These are phyloP conservation scores for Lodderomyces beijingensis DNA, from an alignment of 1,139 yeast species.

Conservation along the genomic window DNA sequence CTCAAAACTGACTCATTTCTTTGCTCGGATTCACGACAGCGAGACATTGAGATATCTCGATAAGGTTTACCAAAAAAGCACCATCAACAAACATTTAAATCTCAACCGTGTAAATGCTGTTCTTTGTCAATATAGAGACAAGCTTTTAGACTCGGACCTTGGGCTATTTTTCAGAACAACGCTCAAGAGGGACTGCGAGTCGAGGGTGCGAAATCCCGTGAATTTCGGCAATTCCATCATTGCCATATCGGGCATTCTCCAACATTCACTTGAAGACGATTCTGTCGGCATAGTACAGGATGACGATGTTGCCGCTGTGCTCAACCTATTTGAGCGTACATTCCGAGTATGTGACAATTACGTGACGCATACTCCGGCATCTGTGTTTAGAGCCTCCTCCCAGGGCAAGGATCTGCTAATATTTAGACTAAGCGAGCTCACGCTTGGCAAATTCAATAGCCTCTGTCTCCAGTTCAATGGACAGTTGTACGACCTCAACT, in stretches of 20 bases:
- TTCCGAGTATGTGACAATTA: slow-evolving; percentile 41
- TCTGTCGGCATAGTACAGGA: slow-evolving; percentile 49
- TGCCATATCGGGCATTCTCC: slow-evolving; percentile 51
- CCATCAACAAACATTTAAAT: neutral
- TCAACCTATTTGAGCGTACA: slow-evolving; percentile 57
- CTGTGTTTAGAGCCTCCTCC: slow-evolving; percentile 33
- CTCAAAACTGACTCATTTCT: no score
- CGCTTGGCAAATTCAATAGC: slow-evolving; percentile 60
- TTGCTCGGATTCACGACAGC: neutral
- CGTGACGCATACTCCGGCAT: slow-evolving; percentile 39
- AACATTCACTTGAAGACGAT: slow-evolving; percentile 64
- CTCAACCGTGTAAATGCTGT: slow-evolving; percentile 1
- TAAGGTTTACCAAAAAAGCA: neutral
- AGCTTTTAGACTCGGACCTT: slow-evolving; percentile 26
- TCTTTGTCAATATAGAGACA: slow-evolving; percentile 1
- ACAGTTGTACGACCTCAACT: slow-evolving; percentile 57
- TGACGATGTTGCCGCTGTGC: slow-evolving; percentile 50
- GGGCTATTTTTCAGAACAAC: slow-evolving; percentile 49
- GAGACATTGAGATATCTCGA: neutral
- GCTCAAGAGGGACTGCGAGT: slow-evolving; percentile 52
- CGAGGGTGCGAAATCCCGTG: slow-evolving; percentile 54
- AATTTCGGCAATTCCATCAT: slow-evolving; percentile 63
- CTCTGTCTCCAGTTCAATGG: slow-evolving; percentile 60
- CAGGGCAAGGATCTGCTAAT: slow-evolving; percentile 37
- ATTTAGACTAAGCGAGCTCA: slow-evolving; percentile 54